These are phyloP conservation scores for Sclerospora graminicola DNA, from an alignment of 352 stramenopile genomes.

Conservation along the genomic window DNA sequence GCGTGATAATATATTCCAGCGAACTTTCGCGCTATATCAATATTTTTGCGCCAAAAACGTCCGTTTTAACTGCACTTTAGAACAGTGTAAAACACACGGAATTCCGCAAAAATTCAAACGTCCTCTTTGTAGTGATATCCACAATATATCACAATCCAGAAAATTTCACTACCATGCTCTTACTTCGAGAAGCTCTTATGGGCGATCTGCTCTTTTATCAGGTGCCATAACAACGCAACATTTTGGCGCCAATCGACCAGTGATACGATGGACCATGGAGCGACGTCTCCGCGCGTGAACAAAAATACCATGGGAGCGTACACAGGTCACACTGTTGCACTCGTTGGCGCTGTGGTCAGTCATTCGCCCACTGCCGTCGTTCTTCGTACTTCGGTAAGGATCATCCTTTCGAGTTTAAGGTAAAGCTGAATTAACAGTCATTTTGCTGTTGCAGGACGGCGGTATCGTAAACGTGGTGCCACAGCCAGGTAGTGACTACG, in stretches of 20 bases:
- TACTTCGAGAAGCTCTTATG: no score
- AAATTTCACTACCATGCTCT: no score
- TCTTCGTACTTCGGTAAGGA: slow-evolving; percentile 58
- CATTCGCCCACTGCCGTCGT: slow-evolving; percentile 60
- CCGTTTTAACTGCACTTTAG: no score
- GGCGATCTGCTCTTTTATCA: no score
- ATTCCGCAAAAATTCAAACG: no score
- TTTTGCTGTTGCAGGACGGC: slow-evolving; percentile 35
- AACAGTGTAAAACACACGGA: no score
- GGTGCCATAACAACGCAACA: background rate
- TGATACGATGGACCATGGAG: slow-evolving; percentile 41
- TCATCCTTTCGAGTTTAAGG: background rate
- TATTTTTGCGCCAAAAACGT: no score
- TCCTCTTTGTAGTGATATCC: no score
- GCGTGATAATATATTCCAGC: no score
- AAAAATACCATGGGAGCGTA: slow-evolving; percentile 60
- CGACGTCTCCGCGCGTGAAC: slow-evolving; percentile 76
- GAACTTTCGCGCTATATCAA: no score
- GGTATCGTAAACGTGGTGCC: slow-evolving; percentile 65
- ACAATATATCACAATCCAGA: no score
- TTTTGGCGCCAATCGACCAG: slow-evolving; percentile 13
- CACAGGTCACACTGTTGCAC: slow-evolving; percentile 55
- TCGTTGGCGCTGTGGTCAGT: slow-evolving; percentile 68
- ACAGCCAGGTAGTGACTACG: slow-evolving; percentile 66
- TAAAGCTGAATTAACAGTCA: slow-evolving; percentile 3